Conservation (phyloP, 2,329 filamentous ascomycete species). For the Colletotrichum tabaci region DNA sequence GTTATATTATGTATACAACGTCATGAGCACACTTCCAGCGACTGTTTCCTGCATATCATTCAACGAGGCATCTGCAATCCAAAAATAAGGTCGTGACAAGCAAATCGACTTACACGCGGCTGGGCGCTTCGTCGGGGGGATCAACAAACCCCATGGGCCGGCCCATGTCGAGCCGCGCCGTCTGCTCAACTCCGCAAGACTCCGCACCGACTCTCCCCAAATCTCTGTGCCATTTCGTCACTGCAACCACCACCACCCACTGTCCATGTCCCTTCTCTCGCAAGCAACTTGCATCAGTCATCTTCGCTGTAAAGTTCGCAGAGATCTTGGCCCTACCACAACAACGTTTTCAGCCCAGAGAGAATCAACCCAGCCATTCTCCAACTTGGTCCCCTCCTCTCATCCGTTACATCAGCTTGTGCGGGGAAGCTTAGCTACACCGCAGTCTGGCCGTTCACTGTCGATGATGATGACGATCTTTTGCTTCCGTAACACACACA, state of each 20-base stretch:
- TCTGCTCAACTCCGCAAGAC: conserved; percentile 33
- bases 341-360: not conserved
- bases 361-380: not conserved
- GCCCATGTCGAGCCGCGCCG: conserved; percentile 16
- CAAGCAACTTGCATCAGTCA: conserved; percentile 2
- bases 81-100: not conserved
- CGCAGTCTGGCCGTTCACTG: conserved; percentile 13
- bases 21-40: not conserved
- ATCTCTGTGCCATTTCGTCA: conserved; percentile 31
- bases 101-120: conserved; percentile 14
- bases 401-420: conserved; percentile 4
- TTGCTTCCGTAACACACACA: conserved; percentile 4
- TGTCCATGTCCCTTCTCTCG: not conserved
- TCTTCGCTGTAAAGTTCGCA: conserved; percentile 16
- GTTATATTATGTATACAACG: no score
- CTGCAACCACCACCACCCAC: not conserved
- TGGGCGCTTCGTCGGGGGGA: conserved; percentile 20
- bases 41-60: not conserved
- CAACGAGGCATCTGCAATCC: no score
- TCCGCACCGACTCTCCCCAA: conserved; percentile 29
- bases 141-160: conserved; percentile 19
- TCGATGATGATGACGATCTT: conserved; percentile 1
- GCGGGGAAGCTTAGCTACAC: conserved; percentile 37
- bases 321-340: not conserved
- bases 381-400: conserved; percentile 1